Percentiles rank a stretch among this genome's conserved stretches.
phyloP scores from a whole-genome alignment of 495 filamentous ascomycete genomes.

The Cladorrhinum samala region DNA sequence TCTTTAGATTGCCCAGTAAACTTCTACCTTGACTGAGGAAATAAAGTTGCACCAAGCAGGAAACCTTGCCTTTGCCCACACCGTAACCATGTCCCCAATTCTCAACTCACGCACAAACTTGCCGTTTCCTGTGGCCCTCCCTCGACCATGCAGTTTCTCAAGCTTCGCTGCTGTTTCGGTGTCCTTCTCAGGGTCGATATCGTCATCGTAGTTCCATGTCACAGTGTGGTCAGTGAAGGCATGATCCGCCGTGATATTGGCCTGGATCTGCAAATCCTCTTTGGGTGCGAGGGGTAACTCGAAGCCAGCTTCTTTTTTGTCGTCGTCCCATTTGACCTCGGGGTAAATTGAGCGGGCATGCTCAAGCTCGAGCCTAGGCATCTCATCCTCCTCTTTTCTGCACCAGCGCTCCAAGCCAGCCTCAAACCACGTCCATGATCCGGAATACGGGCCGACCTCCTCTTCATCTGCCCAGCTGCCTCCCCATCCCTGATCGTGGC shows the following conservation, averaged over 20 bases:
- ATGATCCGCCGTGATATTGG: slow-evolving; percentile 39
- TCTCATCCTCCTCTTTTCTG: slow-evolving; percentile 4
- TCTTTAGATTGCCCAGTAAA: slow-evolving; percentile 57
- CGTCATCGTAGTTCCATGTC: slow-evolving; percentile 51
- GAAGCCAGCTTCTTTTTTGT: slow-evolving; percentile 11
- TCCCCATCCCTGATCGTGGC: slow-evolving; percentile 64
- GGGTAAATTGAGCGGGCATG: slow-evolving; percentile 18
- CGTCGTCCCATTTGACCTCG: background rate
- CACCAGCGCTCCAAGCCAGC: slow-evolving; percentile 47
- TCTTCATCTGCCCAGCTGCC: slow-evolving; percentile 11
- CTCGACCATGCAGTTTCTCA: slow-evolving; percentile 42
- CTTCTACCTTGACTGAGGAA: slow-evolving; percentile 48
- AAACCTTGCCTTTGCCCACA: slow-evolving; percentile 62
- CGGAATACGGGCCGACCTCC: slow-evolving; percentile 43
- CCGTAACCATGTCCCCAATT: slow-evolving; percentile 57
- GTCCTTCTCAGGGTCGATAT: slow-evolving; percentile 41
- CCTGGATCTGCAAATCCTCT: slow-evolving; percentile 43
- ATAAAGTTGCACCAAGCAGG: slow-evolving; percentile 56
- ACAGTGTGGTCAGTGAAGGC: slow-evolving; percentile 39
- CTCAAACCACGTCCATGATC: slow-evolving; percentile 69
- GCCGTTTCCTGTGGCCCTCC: slow-evolving; percentile 49
- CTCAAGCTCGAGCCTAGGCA: slow-evolving; percentile 6
- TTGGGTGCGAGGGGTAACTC: slow-evolving; percentile 38
- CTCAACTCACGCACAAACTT: slow-evolving; percentile 50
- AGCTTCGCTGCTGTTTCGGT: slow-evolving; percentile 30